phyloP scores from a whole-genome alignment of 2,329 filamentous ascomycete genomes.

The Penicillium sp. region DNA sequence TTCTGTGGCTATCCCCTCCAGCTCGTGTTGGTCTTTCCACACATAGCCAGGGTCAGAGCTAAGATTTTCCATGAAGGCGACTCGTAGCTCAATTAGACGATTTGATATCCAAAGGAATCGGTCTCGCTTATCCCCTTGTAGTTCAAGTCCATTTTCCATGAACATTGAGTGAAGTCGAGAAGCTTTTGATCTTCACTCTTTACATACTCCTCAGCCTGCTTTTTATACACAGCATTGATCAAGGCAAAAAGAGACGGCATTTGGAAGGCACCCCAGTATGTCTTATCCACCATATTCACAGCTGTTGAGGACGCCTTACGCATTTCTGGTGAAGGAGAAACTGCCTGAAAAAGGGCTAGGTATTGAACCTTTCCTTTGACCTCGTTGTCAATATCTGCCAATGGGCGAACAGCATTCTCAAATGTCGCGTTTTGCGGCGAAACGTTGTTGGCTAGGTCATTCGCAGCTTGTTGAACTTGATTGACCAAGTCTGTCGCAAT shows the following conservation, averaged over 20 bases:
- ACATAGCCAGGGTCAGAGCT: not conserved
- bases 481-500: not conserved
- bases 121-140: not conserved
- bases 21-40: not conserved
- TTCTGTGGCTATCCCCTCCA: not conserved
- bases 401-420: not conserved
- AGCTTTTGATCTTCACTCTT: not conserved
- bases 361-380: not conserved
- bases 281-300: not conserved
- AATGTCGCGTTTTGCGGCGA: not conserved
- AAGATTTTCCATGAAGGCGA: not conserved
- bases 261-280: not conserved
- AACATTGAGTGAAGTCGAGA: not conserved
- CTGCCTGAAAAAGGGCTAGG: not conserved
- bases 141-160: not conserved
- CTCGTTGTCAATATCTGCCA: not conserved
- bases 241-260: not conserved
- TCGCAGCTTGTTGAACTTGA: not conserved
- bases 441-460: not conserved
- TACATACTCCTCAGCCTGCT: not conserved
- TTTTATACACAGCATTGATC: not conserved
- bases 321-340: not conserved
- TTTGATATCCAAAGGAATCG: not conserved
- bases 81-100: not conserved
- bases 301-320: not conserved